Evolutionary conservation across 768 basidiomycete species (phyloP).

Genomic region (Termitomyces sp.): DNA sequence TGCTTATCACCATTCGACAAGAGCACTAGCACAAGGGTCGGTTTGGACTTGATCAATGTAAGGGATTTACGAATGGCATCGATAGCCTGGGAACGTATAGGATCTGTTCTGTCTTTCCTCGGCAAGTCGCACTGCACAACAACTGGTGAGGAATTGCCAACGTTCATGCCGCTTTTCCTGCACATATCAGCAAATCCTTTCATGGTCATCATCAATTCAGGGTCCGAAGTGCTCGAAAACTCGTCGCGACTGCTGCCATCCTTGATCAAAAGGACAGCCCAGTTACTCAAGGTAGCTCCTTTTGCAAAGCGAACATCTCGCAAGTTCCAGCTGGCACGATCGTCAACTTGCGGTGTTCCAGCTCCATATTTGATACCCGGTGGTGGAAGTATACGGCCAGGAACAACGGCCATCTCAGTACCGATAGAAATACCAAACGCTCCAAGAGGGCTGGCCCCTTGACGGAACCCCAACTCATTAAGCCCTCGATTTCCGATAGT

Average conservation of each 20-base stretch:
- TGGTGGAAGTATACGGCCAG: slow-evolving; percentile 59
- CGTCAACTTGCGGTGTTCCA: slow-evolving; percentile 39
- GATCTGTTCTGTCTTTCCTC: slow-evolving; percentile 43
- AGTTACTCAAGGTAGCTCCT: slow-evolving; percentile 51
- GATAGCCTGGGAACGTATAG: slow-evolving; percentile 47
- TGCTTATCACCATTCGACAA: slow-evolving; percentile 67
- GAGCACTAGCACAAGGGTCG: slow-evolving; percentile 57
- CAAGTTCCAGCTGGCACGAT: slow-evolving; percentile 77
- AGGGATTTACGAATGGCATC: slow-evolving; percentile 34
- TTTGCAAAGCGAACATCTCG: slow-evolving; percentile 55
- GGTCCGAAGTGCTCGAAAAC: slow-evolving; percentile 49
- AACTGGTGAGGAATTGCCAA: slow-evolving; percentile 30
- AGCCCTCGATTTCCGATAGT: slow-evolving; percentile 62
- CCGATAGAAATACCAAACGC: slow-evolving; percentile 62
- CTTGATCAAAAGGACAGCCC: slow-evolving; percentile 65
- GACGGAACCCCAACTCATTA: slow-evolving; percentile 49
- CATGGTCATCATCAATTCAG: slow-evolving; percentile 39
- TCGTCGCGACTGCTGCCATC: slow-evolving; percentile 56
- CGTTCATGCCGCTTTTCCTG: slow-evolving; percentile 52
- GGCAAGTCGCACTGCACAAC: slow-evolving; percentile 43
- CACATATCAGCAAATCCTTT: slow-evolving; percentile 61
- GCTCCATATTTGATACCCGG: slow-evolving; percentile 59
- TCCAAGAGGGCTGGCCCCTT: slow-evolving; percentile 31
- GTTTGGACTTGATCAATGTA: slow-evolving; percentile 35
- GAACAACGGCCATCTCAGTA: slow-evolving; percentile 61